Base-by-base conservation (phyloP, 2,329 filamentous ascomycete genomes). In the Colletotrichum musicola region DNA sequence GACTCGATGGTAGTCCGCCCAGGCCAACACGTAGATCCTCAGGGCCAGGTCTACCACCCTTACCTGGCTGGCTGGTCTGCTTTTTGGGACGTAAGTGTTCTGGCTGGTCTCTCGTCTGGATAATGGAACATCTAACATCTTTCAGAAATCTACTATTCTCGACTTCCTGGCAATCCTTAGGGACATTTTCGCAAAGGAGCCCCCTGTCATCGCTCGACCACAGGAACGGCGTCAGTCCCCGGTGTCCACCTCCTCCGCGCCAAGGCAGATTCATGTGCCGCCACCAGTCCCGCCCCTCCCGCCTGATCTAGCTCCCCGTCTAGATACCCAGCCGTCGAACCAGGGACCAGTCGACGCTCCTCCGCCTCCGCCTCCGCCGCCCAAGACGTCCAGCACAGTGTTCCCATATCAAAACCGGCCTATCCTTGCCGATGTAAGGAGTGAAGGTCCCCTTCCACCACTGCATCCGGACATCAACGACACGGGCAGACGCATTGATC, bases 41-140 rank as follows among this genome's bases (percentile, higher is more conserved):
- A 98, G 75, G 96, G 96, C 27, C 91, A 93, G 77, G 89, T 98
- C 71, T 99, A 98, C 78, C 96, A 99, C 78, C 96, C 96, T 44
- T 99, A 98, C 78, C 84, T 99, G 54, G 93, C 94, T 38, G 91
- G 94, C 71, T 99, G 96, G 96, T 84, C 87, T 38, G 90, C 93
- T 72, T 95, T 93, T 74, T 96, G 93, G 92, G 93, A 97, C 88
- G 93, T 97, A 80, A 83, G 92, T 89, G 22, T 62, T 73, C 20
- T 73, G 59, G 38, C 16, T n/a, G 30, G 10, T 18, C 14, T 12
- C 16, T 56, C 20, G 14, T 16, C 16, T 12, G 4, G 14, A 30
- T 27, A 30, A 27, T 12, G 4, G n/a, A 30, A 20, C 22, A 27
- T 44, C 54, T 67, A 30, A 69, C 30, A 20, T 9, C 46, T 22